phyloP scores from a whole-genome alignment of 2,329 filamentous ascomycete genomes.

The Penicillium sp. region DNA sequence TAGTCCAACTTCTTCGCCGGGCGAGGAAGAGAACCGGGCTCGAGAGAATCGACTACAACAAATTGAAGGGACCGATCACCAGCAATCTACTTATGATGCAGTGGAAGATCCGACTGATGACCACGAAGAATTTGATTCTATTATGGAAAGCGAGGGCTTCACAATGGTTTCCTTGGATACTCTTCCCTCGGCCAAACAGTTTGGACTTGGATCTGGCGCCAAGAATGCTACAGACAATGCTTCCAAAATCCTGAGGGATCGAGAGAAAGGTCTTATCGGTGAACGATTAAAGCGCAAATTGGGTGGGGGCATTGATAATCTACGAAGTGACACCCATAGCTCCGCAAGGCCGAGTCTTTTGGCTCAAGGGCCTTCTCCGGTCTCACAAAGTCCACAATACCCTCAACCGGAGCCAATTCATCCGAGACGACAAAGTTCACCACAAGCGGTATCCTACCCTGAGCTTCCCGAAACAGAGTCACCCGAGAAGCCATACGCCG shows the following conservation, averaged over 20 bases:
- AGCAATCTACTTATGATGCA: slow-evolving; percentile 1
- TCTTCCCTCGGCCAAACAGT: slow-evolving; percentile 50
- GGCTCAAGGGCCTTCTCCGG: not conserved
- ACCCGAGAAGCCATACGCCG: slow-evolving; percentile 6
- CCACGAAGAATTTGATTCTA: slow-evolving; percentile 53
- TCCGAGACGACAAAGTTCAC: not conserved
- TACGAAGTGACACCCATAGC: slow-evolving; percentile 13
- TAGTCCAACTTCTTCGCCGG: slow-evolving; percentile 39
- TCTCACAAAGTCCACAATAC: not conserved
- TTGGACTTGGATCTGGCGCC: slow-evolving; percentile 36
- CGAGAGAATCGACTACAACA: slow-evolving; percentile 5
- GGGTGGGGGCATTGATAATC: slow-evolving; percentile 19
- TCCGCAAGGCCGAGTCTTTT: slow-evolving; percentile 17
- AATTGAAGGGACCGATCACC: slow-evolving; percentile 10
- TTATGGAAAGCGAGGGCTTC: slow-evolving; percentile 59
- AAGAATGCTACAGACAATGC: slow-evolving; percentile 26
- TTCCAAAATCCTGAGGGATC: slow-evolving; percentile 29
- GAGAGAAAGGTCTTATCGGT: slow-evolving; percentile 26
- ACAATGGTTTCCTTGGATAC: slow-evolving; percentile 59
- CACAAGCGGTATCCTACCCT: slow-evolving; percentile 12
- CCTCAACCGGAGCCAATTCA: not conserved
- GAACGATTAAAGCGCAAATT: slow-evolving; percentile 29
- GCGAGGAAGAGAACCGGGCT: slow-evolving; percentile 35
- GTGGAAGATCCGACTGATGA: slow-evolving; percentile 40
- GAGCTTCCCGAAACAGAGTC: slow-evolving; percentile 10